Base-by-base conservation (phyloP, 2,329 filamentous ascomycete species). In the Colletotrichum gigasporum region DNA sequence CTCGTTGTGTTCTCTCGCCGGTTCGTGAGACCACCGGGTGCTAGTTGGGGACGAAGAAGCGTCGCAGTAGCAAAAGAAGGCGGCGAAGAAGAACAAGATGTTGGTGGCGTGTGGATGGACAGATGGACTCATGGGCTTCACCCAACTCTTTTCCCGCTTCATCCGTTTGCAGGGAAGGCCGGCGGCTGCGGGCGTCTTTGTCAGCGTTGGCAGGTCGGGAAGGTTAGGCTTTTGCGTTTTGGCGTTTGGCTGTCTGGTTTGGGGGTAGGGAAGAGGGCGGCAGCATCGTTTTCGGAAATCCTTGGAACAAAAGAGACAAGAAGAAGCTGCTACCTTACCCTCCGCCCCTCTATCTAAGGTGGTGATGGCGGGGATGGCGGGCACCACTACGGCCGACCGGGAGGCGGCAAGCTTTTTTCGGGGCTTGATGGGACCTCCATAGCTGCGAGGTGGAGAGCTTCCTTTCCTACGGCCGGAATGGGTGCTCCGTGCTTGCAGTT, bases 91-190 rank as follows among this genome's bases (percentile, higher is more conserved):
- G n/a, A n/a, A n/a, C 9, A 18, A 41, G 18, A 28, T 9, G 47
- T 18, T 35, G 24, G 18, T 30, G 9, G 20, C 39, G 51, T 42
- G n/a, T n/a, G n/a, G n/a, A n/a, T n/a, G n/a, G n/a, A n/a, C n/a
- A n/a, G n/a, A n/a, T n/a, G n/a, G n/a, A n/a, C n/a, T n/a, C n/a
- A n/a, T n/a, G n/a, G n/a, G n/a, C n/a, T n/a, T n/a, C n/a, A n/a
- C n/a, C n/a, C 14, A 16, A 55, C 30, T 2, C 22, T 39, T 51
- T 35, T 42, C 35, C 55, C 56, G 41, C 56, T 44, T 61, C 55
- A 35, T 50, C 61, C 61, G 61, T 54, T 64, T 64, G 56, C 61
- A 61, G 58, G 39, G 48, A 34, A 11, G 20, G 59, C 24, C 35
- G 6, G 20, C 28, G 48, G 35, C 32, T 42, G 56, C 47, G 28